Conservation (phyloP, 78 protist species). For the Mastigamoeba balamuthi region DNA sequence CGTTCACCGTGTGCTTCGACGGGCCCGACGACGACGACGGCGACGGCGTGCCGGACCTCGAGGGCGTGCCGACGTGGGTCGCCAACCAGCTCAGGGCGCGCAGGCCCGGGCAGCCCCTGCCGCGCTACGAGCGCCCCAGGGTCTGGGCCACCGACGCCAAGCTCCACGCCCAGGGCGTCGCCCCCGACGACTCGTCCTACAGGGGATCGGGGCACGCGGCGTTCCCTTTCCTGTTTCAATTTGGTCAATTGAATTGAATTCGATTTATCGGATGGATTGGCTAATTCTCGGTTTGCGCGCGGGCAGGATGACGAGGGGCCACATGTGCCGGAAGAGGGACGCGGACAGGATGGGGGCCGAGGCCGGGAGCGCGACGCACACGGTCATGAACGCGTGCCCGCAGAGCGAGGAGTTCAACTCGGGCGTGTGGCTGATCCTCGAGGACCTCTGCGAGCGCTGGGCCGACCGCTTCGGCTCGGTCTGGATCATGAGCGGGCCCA, state of each 20-base stretch:
- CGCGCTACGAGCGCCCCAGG: not conserved
- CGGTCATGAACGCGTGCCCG: not conserved
- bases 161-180: not conserved
- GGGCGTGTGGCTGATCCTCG: not conserved
- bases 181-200: not conserved
- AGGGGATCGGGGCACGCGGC: not conserved
- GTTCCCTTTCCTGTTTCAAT: too few relatives aligned
- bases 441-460: not conserved
- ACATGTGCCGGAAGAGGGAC: not conserved
- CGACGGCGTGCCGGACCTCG: not conserved
- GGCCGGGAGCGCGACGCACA: not conserved
- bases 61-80: not conserved
- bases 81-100: not conserved
- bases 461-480: not conserved
- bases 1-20: not conserved
- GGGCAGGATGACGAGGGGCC: not conserved
- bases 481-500: not conserved
- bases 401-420: not conserved
- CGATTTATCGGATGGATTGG: too few relatives aligned
- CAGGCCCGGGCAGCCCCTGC: not conserved
- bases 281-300: too few relatives aligned
- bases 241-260: too few relatives aligned
- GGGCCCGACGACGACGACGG: not conserved
- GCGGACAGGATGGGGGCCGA: not conserved
- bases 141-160: not conserved